phyloP scores from a whole-genome alignment of 140 eudicot genomes.

The Stevia rebaudiana region DNA sequence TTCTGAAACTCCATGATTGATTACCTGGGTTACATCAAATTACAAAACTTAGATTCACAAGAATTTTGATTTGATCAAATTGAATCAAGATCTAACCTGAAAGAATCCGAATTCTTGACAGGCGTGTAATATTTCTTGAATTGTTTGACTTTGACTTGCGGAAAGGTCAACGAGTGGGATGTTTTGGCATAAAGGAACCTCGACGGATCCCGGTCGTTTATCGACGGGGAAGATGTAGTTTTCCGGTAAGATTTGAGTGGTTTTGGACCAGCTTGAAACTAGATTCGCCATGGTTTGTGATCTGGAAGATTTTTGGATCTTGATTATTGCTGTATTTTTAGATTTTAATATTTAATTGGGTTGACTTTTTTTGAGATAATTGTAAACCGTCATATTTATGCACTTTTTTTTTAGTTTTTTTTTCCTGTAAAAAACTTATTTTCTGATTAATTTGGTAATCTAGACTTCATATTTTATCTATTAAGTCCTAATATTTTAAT shows the following conservation, averaged over 20 bases:
- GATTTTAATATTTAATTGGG: neutral
- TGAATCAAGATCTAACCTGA: slow-evolving; percentile 23
- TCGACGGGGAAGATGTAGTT: slow-evolving; percentile 24
- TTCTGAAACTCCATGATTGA: slow-evolving; percentile 38
- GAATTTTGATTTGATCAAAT: neutral
- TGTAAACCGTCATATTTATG: too few relatives aligned
- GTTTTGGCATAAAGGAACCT: slow-evolving; percentile 21
- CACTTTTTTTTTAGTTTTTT: too few relatives aligned
- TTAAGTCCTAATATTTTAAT: too few relatives aligned
- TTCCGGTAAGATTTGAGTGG: slow-evolving; percentile 21
- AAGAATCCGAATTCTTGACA: slow-evolving; percentile 39
- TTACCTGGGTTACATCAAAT: slow-evolving; percentile 28
- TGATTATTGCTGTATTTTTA: neutral
- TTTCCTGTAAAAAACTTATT: neutral
- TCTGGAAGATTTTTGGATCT: neutral
- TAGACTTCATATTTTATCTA: too few relatives aligned
- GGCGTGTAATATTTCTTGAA: slow-evolving; percentile 28
- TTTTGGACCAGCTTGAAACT: slow-evolving; percentile 36
- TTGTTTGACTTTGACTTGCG: slow-evolving; percentile 16
- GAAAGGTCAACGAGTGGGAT: slow-evolving; percentile 32
- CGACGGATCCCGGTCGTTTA: slow-evolving; percentile 24
- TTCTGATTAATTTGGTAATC: too few relatives aligned
- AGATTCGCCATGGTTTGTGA: slow-evolving; percentile 20
- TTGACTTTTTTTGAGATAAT: slow-evolving; percentile 1
- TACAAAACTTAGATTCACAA: neutral